Percentiles rank a stretch among this genome's conserved stretches.
Evolutionary conservation across 2,329 filamentous ascomycete genomes (phyloP).

Genomic region (Catunica adiposa): DNA sequence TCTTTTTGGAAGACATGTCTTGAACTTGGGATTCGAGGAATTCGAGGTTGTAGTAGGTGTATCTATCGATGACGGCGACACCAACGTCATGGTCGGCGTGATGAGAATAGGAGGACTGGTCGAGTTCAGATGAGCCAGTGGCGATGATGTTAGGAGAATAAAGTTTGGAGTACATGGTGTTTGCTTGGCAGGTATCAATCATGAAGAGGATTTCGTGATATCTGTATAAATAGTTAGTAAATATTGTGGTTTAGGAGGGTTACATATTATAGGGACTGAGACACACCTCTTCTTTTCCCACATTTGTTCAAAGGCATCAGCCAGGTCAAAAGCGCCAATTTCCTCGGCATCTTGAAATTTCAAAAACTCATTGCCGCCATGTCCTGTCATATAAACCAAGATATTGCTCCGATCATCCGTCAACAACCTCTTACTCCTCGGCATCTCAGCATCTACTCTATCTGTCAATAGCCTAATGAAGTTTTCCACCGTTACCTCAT

Average conservation of each 20-base stretch:
- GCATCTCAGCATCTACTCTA: constrained; percentile 84
- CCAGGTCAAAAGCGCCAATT: constrained; percentile 88
- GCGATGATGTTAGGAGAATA: constrained; percentile 98
- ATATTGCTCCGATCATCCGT: constrained; percentile 96
- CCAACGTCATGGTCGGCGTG: constrained; percentile 97
- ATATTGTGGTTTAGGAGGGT: background rate
- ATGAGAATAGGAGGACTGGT: constrained; percentile 93
- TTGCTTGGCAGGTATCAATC: constrained; percentile 99
- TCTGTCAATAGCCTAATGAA: constrained; percentile 94
- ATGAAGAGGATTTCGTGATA: constrained; percentile 98
- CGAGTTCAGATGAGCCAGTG: constrained; percentile 87
- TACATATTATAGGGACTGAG: background rate
- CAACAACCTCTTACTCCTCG: constrained; percentile 78
- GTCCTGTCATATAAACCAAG: constrained; percentile 96
- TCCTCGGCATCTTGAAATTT: constrained; percentile 98
- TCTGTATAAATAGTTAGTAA: constrained; percentile 23
- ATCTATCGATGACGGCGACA: constrained; percentile 93
- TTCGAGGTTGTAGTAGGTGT: constrained; percentile 96
- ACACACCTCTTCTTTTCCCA: constrained; percentile 92
- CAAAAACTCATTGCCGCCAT: constrained; percentile 92
- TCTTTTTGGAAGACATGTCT: constrained; percentile 73
- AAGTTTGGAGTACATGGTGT: constrained; percentile 97
- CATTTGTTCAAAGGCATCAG: constrained; percentile 98
- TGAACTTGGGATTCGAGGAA: constrained; percentile 84
- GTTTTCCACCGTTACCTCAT: constrained; percentile 97